Conservation (phyloP, 257 asterid genomes). For the Gentiana dahurica region DNA sequence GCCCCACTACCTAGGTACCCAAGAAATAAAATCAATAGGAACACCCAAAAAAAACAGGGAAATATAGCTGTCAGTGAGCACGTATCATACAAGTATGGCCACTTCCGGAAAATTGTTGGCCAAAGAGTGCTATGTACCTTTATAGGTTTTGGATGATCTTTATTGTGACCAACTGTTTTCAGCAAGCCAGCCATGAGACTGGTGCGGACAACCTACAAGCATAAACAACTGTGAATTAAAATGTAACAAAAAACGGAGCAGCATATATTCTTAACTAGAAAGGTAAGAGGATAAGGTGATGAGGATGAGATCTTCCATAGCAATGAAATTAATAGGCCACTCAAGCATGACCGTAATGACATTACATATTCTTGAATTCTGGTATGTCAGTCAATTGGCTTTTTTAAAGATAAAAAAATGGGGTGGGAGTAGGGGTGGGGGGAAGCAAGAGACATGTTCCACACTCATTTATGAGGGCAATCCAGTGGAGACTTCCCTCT, state of each 20-base stretch:
- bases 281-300: not conserved
- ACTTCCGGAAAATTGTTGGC: too few relatives aligned
- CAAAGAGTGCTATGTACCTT: constrained; percentile 29
- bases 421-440: too few relatives aligned
- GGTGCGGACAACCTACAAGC: constrained; percentile 72
- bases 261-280: not conserved
- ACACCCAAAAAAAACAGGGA: not conserved
- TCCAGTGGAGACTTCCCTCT: too few relatives aligned
- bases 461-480: too few relatives aligned
- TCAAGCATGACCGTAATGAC: not conserved
- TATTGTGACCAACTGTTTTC: constrained; percentile 68
- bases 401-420: too few relatives aligned
- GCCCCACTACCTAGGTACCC: too few relatives aligned
- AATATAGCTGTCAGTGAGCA: not conserved
- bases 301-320: not conserved
- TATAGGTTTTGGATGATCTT: constrained; percentile 94
- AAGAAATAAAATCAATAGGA: not conserved
- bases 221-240: too few relatives aligned
- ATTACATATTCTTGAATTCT: too few relatives aligned
- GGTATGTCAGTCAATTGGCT: too few relatives aligned
- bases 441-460: too few relatives aligned
- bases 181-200: constrained; percentile 79
- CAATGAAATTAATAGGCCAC: not conserved
- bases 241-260: not conserved
- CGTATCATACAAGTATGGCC: too few relatives aligned